Evolutionary conservation across 2,329 filamentous ascomycete species (phyloP).

Genomic region (Ophiognomonia clavigignenti-juglandacearum): DNA sequence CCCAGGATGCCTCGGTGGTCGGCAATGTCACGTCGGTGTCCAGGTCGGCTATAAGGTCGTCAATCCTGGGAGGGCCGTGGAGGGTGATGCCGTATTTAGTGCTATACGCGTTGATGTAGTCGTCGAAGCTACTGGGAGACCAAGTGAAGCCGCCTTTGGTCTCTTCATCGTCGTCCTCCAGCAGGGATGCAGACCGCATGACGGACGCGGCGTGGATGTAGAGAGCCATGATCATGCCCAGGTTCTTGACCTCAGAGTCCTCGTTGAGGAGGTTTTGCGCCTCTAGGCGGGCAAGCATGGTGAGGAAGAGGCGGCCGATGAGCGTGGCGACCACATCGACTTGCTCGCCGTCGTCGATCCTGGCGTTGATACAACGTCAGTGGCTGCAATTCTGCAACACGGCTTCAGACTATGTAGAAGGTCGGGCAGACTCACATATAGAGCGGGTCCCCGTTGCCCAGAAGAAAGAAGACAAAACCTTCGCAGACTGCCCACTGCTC

Average conservation of each 20-base stretch:
- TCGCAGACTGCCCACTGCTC: constrained; percentile 37
- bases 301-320: constrained; percentile 31
- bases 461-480: constrained; percentile 25
- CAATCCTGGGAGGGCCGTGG: constrained; percentile 21
- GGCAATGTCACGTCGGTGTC: constrained; percentile 21
- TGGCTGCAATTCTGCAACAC: background rate
- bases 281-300: constrained; percentile 33
- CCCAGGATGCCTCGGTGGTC: constrained; percentile 23
- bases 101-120: constrained; percentile 30
- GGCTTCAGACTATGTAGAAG: background rate
- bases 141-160: constrained; percentile 18
- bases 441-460: constrained; percentile 14
- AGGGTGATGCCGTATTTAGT: constrained; percentile 28
- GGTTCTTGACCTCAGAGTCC: constrained; percentile 29
- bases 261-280: constrained; percentile 25
- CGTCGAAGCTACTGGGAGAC: constrained; percentile 21
- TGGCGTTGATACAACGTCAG: constrained; percentile 10
- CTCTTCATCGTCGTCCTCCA: constrained; percentile 18
- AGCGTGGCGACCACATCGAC: constrained; percentile 19
- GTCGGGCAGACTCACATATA: constrained; percentile 16
- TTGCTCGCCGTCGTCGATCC: constrained; percentile 25
- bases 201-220: constrained; percentile 23
- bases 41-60: constrained; percentile 17
- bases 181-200: constrained; percentile 14
- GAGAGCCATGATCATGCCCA: constrained; percentile 33